Evolutionary conservation across 345 rosid species (phyloP), one percentile per base, ranked within the genome.

Genomic region (Moringa oleifera): DNA sequence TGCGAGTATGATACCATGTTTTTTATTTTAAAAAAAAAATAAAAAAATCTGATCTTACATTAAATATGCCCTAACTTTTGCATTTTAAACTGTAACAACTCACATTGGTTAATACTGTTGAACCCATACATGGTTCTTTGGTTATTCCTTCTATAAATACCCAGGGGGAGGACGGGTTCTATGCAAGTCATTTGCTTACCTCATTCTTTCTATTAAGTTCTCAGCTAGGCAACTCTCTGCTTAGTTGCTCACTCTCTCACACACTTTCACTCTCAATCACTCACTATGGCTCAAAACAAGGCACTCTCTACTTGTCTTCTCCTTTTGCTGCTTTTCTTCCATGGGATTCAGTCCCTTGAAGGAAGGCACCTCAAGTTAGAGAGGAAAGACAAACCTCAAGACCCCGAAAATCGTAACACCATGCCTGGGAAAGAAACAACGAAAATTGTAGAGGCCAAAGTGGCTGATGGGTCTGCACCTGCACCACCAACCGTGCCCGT

Each of bases 201-300:
- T 21, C 5, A 23, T 13, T 15, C 23, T 28, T 28, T 28, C 5
- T 28, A 28, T 8, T 2, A 2, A 2, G 33, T 28, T 28, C 8
- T 28, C 3, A 28, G 5, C 8, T 28, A 28, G 33, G 5, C 5
- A 28, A 2, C 8, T 28, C 33, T 8, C 8, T 28, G 33, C 33
- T 28, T 28, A 28, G n/a, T n/a, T n/a, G n/a, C n/a, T n/a, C n/a
- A n/a, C n/a, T n/a, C n/a, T n/a, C n/a, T n/a, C n/a, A 28, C 8
- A 28, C 8, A 2, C 33, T 25, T 56, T 17, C 11, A 21, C 15
- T 18, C 52, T 58, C 56, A 31, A 53, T 20, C 10, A 2, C 22
- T 15, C 52, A 55, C 25, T 55, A 86, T 86, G 89, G 85, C 79
- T 37, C 77, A 62, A 63, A 64, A 55, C 55, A 83, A 75, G 49